phyloP scores from a whole-genome alignment of 1,284 basidiomycete genomes.

The Apiotrichum domesticum region DNA sequence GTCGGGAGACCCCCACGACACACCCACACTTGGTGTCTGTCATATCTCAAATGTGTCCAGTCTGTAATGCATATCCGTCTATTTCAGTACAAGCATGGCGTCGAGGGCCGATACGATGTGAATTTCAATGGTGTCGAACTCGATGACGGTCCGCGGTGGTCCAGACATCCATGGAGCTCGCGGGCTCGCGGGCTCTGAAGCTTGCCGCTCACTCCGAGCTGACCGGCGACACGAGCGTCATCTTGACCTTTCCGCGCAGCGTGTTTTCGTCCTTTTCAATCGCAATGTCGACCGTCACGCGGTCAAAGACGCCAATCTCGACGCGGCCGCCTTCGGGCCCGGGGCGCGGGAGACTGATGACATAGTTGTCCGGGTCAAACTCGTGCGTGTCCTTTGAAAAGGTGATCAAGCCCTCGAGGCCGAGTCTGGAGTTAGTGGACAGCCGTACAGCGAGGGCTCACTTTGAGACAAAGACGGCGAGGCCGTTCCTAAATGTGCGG shows the following conservation, averaged over 20 bases:
- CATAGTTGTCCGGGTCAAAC: conserved; percentile 88
- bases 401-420: conserved; percentile 86
- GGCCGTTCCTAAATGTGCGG: conserved; percentile 85
- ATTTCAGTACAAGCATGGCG: no score
- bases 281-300: conserved; percentile 78
- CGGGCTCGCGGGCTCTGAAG: no score
- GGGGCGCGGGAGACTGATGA: conserved; percentile 60
- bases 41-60: no score
- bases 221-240: conserved; percentile 52
- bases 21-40: no score
- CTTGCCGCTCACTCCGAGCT: conserved; percentile 20
- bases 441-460: conserved; percentile 49
- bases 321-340: conserved; percentile 47
- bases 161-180: no score
- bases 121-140: no score
- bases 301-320: conserved; percentile 81
- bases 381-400: conserved; percentile 76
- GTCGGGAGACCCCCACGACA: no score
- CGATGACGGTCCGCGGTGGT: no score
- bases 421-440: conserved; percentile 56
- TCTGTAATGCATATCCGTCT: no score
- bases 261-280: conserved; percentile 95
- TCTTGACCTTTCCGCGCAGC: conserved; percentile 84
- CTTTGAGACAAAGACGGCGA: conserved; percentile 93
- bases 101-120: no score